Evolutionary conservation across 768 basidiomycete genomes (phyloP), one percentile per base, ranked within the genome.

Genomic region (Naematelia aurantialba): DNA sequence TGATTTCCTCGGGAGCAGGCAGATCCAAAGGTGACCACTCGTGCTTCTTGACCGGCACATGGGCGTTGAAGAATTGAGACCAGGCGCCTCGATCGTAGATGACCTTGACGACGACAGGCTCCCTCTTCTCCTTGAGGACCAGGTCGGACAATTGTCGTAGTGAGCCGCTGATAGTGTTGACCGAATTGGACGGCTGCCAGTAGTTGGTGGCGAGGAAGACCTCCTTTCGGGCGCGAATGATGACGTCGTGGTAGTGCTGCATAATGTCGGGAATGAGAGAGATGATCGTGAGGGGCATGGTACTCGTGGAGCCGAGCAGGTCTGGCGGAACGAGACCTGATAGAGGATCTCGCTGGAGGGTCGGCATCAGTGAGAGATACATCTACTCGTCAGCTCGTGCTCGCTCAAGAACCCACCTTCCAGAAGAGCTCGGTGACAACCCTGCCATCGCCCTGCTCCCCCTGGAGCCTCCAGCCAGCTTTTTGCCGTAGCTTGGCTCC

Each of bases 241-340:
- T 86, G 49, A 83, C 79, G 49, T 84, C 82, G 19, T 81, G 79
- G 76, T 86, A 85, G 67, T 88, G 87, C 53, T 82, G 80, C 81
- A 87, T 85, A 63, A 87, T 88, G 66, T 88, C 87, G 0, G 87
- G 85, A 46, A 87, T 85, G 45, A 84, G 76, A 17, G 85, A 85
- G 66, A 87, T 79, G 65, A 87, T 81, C 5, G 82, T 79, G 30
- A 87, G 77, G 13, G 85, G 86, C 29, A 86, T 81, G 14, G 85
- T 84, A 5, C 85, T 85, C 13, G 82, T 83, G 8, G 81, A 81
- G 1, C 82, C 87, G 52, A 87, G 75, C n/a, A 88, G 78, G 5
- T 83, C 79, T 0, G 87, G 87, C 1, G 85, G 84, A 51, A 83
- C 82, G 59, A 86, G 77, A 10, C 83, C 83, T 1, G 81, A 81